Evolutionary conservation across 2,329 filamentous ascomycete species (phyloP), one percentile per base, ranked within the genome.

Genomic region (Epichloe gansuensis): DNA sequence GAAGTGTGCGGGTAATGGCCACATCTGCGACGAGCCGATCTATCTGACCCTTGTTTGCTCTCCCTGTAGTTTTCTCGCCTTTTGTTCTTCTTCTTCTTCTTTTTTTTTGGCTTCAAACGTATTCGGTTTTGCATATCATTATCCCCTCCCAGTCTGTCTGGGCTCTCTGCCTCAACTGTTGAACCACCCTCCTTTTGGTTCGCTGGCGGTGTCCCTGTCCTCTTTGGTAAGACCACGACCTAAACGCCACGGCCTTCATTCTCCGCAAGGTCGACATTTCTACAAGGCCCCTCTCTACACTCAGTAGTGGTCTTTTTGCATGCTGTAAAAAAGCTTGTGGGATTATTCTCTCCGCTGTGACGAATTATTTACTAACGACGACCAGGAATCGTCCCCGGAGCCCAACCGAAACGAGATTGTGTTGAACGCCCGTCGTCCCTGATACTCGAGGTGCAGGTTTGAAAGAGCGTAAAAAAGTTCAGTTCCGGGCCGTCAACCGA

Each of bases 391-490:
- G 54, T 53, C 55, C 48, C 59, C 58, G 57, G 56, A 61, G 56
- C 54, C 62, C 57, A 54, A 63, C 56, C 56, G 56, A 62, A 61
- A 45, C 55, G 55, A 61, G 54, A 41, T 42, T 49, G 51, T 38
- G 41, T 36, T 17, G 42, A 45, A 40, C 34, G 8, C 13, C 13
- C 48, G 21, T 21, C 4, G 21, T 21, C 13, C 46, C 40, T 25
- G 35, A 45, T 4, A 27, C 17, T 45, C 42, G 40, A 35, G 11
- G 21, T 11, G 15, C 38, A 42, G 17, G 13, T 3, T 40, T 12
- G 17, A 36, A 13, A 15, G 23, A 25, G 15, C 11, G 21, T 8
- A 1, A 13, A n/a, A 43, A 8, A 8, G 12, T 35, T 6, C 15
- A 17, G 2, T 25, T 43, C 13, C 2, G 21, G 9, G 4, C 17